Percentiles rank a stretch among this genome's conserved stretches.
phyloP scores from a whole-genome alignment of 176 grass and related monocot genomes.

The Musa troglodytarum region DNA sequence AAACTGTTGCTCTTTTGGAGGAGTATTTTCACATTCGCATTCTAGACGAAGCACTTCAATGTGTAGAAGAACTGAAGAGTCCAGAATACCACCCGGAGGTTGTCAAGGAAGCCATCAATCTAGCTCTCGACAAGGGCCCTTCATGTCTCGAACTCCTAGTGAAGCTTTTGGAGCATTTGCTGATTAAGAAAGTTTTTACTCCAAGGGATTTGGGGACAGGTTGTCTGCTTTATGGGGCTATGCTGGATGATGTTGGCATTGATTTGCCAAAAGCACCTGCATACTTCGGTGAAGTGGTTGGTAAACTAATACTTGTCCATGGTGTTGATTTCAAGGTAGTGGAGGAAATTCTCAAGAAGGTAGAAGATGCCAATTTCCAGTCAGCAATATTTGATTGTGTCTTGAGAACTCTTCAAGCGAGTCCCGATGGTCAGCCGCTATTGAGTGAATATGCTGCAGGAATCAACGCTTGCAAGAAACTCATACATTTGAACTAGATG shows the following conservation, averaged over 20 bases:
- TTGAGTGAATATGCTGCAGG: constrained; percentile 42
- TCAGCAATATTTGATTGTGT: constrained; percentile 36
- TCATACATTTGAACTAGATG: constrained; percentile 11
- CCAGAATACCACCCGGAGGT: constrained; percentile 70
- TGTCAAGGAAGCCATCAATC: constrained; percentile 83
- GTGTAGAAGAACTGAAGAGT: constrained; percentile 74
- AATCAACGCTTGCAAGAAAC: constrained; percentile 41
- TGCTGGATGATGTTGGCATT: constrained; percentile 80
- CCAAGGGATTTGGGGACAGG: constrained; percentile 52
- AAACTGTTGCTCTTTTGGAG: constrained; percentile 69
- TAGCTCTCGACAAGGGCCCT: constrained; percentile 71
- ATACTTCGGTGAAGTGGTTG: constrained; percentile 72
- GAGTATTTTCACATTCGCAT: constrained; percentile 81
- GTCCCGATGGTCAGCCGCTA: constrained; percentile 43
- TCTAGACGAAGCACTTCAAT: constrained; percentile 80
- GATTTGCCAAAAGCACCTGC: constrained; percentile 82
- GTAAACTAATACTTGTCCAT: constrained; percentile 37
- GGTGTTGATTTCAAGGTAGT: constrained; percentile 56
- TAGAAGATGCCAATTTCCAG: constrained; percentile 53
- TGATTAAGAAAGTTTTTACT: constrained; percentile 52
- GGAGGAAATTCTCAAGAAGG: constrained; percentile 62
- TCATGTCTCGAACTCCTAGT: constrained; percentile 56
- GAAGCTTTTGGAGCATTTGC: constrained; percentile 56
- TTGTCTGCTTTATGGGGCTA: constrained; percentile 58
- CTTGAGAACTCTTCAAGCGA: constrained; percentile 37